These are phyloP conservation scores for Alternaria brassicae DNA, from an alignment of 2,329 filamentous ascomycete species.

Conservation along the genomic window DNA sequence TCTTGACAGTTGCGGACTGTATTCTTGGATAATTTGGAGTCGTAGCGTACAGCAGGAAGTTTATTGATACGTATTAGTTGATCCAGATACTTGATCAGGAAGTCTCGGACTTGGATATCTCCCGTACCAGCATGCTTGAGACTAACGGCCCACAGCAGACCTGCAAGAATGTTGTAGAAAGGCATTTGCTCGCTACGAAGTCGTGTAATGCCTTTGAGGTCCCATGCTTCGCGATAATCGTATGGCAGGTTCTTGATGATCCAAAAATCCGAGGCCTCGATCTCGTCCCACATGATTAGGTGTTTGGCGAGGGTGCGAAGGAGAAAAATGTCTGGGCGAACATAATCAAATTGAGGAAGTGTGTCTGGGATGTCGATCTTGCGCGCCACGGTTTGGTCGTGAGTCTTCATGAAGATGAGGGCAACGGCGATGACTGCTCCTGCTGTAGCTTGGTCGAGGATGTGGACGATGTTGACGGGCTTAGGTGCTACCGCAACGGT, in stretches of 20 bases:
- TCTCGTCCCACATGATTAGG: conserved; percentile 89
- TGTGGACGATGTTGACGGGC: conserved; percentile 88
- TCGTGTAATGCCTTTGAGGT: conserved; percentile 64
- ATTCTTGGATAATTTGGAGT: conserved; percentile 80
- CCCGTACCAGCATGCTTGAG: conserved; percentile 58
- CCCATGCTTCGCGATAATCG: conserved; percentile 69
- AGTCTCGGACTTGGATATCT: conserved; percentile 74
- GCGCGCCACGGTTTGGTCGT: conserved; percentile 82
- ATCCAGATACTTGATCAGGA: conserved; percentile 84
- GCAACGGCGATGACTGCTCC: conserved; percentile 91
- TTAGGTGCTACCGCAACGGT: conserved; percentile 86
- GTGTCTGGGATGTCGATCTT: conserved; percentile 96
- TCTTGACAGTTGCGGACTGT: conserved; percentile 93
- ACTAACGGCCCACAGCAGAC: conserved; percentile 75
- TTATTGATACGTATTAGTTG: conserved; percentile 81
- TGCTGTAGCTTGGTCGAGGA: conserved; percentile 89
- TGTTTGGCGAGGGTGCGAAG: conserved; percentile 88
- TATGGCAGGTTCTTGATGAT: conserved; percentile 74
- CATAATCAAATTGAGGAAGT: conserved; percentile 89
- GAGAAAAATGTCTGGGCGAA: conserved; percentile 90
- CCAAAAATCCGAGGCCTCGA: conserved; percentile 77
- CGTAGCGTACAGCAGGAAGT: conserved; percentile 71
- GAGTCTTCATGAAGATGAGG: conserved; percentile 96
- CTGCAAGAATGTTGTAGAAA: conserved; percentile 90
- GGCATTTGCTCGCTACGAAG: conserved; percentile 85